A percentile compares a stretch with the other conserved stretches of the same genome.
Evolutionary conservation across 2,329 filamentous ascomycete genomes (phyloP).

Genomic region (Penicillium italicum): DNA sequence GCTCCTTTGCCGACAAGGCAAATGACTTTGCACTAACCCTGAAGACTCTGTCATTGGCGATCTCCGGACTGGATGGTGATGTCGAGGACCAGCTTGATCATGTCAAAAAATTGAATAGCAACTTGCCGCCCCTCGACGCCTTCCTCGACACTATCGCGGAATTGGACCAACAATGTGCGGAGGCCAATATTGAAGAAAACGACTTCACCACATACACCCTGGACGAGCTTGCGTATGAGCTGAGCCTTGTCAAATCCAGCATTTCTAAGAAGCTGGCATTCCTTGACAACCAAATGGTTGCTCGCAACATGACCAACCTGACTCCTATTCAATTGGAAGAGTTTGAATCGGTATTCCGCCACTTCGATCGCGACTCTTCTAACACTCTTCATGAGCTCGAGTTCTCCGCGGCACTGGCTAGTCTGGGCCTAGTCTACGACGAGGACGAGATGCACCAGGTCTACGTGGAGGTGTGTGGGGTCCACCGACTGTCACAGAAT

Average conservation of each 20-base stretch:
- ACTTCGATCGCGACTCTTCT: slow-evolving; percentile 90
- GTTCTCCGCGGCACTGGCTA: slow-evolving; percentile 93
- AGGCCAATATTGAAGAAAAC: slow-evolving; percentile 98
- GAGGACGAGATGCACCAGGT: slow-evolving; percentile 98
- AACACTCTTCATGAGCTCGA: slow-evolving; percentile 91
- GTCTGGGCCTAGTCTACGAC: slow-evolving; percentile 89
- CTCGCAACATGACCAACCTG: slow-evolving; percentile 96
- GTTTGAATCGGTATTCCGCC: slow-evolving; percentile 96
- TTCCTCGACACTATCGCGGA: slow-evolving; percentile 84
- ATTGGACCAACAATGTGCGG: slow-evolving; percentile 82
- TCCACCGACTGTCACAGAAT: slow-evolving; percentile 54
- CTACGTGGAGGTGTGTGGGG: slow-evolving; percentile 77
- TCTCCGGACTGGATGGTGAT: slow-evolving; percentile 95
- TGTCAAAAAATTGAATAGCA: slow-evolving; percentile 79
- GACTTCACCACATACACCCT: slow-evolving; percentile 99
- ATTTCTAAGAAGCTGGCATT: slow-evolving; percentile 96
- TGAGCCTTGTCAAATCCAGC: slow-evolving; percentile 83
- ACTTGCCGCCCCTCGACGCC: slow-evolving; percentile 80
- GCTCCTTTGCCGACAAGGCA: slow-evolving; percentile 93
- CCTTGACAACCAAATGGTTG: slow-evolving; percentile 97
- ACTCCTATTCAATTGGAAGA: slow-evolving; percentile 98
- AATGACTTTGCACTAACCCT: slow-evolving; percentile 96
- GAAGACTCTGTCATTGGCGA: slow-evolving; percentile 89
- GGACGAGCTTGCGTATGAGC: slow-evolving; percentile 91
- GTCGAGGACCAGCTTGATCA: slow-evolving; percentile 91